Evolutionary conservation across 495 filamentous ascomycete species (phyloP).

Genomic region (Lasiosphaeriaceae sp.): DNA sequence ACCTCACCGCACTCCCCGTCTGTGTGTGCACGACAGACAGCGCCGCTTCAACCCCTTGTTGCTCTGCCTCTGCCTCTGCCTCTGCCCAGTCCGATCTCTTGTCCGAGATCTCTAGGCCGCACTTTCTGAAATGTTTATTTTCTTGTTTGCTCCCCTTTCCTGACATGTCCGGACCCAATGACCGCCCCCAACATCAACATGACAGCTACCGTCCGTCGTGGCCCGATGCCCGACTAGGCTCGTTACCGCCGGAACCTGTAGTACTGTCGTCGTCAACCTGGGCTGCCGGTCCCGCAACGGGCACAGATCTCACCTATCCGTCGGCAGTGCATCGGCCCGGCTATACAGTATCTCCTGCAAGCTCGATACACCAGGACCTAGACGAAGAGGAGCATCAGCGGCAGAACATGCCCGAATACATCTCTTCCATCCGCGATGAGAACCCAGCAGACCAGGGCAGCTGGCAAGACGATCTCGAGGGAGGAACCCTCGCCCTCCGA

Average conservation of each 20-base stretch:
- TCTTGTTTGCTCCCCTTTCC: background rate
- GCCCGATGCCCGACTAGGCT: no score
- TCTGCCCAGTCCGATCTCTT: background rate
- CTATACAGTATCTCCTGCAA: constrained; percentile 21
- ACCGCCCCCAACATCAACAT: background rate
- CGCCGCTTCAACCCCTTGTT: background rate
- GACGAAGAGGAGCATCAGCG: background rate
- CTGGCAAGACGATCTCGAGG: background rate
- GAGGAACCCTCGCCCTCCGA: no score
- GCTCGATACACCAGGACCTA: constrained; percentile 15
- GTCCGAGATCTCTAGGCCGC: background rate
- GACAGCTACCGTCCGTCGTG: no score
- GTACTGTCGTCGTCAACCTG: no score
- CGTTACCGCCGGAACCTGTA: no score
- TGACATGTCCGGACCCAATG: background rate
- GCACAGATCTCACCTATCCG: no score
- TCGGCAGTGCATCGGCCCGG: background rate
- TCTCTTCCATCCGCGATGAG: background rate
- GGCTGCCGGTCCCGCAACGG: no score
- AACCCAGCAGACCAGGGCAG: background rate
- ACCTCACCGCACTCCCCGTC: no score
- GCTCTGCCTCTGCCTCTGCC: background rate
- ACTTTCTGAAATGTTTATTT: background rate
- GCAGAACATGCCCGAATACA: background rate
- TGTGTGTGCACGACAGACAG: background rate